Conservation (phyloP, 2,329 filamentous ascomycete species). For the Ilyonectria mors-panacis region DNA sequence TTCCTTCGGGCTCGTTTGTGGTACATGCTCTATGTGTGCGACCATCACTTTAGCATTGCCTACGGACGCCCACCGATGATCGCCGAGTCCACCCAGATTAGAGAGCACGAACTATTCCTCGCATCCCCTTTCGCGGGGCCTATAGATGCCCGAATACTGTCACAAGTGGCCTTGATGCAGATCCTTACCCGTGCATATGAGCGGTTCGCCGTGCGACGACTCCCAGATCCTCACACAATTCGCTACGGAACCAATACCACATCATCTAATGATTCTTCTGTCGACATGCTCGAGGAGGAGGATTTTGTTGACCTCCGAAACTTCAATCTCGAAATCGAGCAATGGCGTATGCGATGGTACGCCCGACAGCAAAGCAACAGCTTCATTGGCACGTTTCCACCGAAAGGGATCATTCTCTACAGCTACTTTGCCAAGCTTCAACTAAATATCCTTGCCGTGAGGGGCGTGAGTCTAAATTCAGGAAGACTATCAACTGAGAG, state of each 20-base stretch:
- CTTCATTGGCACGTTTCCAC: conserved; percentile 54
- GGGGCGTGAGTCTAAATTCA: conserved; percentile 30
- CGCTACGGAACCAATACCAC: conserved; percentile 18
- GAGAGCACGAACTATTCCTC: conserved; percentile 48
- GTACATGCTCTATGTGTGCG: conserved; percentile 61
- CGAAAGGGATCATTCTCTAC: conserved; percentile 55
- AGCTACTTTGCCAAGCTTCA: conserved; percentile 53
- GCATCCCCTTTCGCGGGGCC: conserved; percentile 34
- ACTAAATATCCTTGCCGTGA: conserved; percentile 46
- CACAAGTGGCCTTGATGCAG: conserved; percentile 34
- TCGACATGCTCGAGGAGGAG: conserved; percentile 49
- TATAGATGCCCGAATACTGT: conserved; percentile 30
- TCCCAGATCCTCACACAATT: conserved; percentile 28
- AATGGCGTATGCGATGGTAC: conserved; percentile 57
- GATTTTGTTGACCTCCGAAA: conserved; percentile 56
- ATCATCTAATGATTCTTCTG: conserved; percentile 20
- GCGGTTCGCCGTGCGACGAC: conserved; percentile 24
- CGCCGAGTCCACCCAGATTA: conserved; percentile 37
- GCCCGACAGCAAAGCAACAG: conserved; percentile 41
- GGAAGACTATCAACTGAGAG: conserved; percentile 33
- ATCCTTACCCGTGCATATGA: conserved; percentile 34
- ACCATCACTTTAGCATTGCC: conserved; percentile 53
- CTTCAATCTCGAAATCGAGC: conserved; percentile 60
- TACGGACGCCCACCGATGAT: conserved; percentile 52
- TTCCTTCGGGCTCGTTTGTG: conserved; percentile 71